Base-by-base conservation (phyloP, 495 filamentous ascomycete species). In the Rusavskia elegans region DNA sequence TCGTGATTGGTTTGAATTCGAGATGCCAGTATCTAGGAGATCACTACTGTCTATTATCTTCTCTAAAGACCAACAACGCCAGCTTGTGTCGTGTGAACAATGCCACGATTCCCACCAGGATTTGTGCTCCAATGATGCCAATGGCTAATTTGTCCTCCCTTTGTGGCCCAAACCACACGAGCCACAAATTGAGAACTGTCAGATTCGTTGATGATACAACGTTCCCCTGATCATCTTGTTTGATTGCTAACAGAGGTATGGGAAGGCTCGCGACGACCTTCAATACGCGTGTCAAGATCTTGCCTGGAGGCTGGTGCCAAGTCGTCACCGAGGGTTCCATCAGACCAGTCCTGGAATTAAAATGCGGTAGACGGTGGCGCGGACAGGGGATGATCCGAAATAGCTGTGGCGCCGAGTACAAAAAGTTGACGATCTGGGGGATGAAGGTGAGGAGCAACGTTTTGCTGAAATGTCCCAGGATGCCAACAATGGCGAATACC, bases 401-500 rank as follows among this genome's bases (percentile, higher is more conserved):
- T 1, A 99, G 72, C 64, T 99, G 92, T 7, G 92, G 92, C 5
- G 75, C 73, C 20, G 89, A 95, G 66, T 96, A 99, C 51, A 93
- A 44, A 62, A 95, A 97, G 65, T 99, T 99, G 75, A 93, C 86
- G 54, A 89, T 86, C 68, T 99, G 92, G 17, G 92, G 92, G 14
- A 97, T 75, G 57, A 99, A 83, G 1, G 97, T 71, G 48, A 97
- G 74, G 37, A 95, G 76, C 40, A 99, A 71, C 19, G 92, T 99
- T 70, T 99, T 99, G 72, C 84, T 89, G 67, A 99, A 99, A 68
- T 99, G 92, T 1, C 92, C 92, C 21, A 95, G 71, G 53, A 99
- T 95, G 45, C 87, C 87, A 54, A 97, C 92, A 50, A 96, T 89
- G 17, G 89, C 93, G 61, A 99, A 97, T 11, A 95, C 87, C 89